Evolutionary conservation across 495 filamentous ascomycete species (phyloP).

Genomic region (Talaromyces borbonicus): DNA sequence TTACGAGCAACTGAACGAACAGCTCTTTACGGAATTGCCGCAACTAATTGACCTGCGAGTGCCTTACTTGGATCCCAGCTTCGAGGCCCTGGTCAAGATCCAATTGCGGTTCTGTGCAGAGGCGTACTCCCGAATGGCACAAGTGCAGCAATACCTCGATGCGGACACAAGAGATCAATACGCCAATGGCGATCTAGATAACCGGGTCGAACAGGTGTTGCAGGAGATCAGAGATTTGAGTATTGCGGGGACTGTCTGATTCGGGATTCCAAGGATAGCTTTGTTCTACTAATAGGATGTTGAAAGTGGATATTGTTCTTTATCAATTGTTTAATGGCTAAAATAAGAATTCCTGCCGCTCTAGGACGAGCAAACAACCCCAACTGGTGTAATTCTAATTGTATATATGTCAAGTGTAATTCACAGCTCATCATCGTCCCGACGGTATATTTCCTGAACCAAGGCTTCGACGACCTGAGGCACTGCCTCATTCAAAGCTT

Average conservation of each 20-base stretch:
- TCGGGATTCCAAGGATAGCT: background rate
- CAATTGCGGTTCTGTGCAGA: constrained; percentile 96
- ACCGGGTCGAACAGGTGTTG: constrained; percentile 85
- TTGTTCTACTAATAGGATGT: too few relatives aligned
- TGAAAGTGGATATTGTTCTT: too few relatives aligned
- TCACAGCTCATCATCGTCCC: constrained; percentile 14
- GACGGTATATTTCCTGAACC: constrained; percentile 30
- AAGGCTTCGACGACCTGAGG: constrained; percentile 42
- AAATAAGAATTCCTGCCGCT: too few relatives aligned
- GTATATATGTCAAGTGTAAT: too few relatives aligned
- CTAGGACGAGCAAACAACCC: too few relatives aligned
- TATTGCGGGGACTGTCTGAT: constrained; percentile 67
- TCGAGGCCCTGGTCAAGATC: constrained; percentile 97
- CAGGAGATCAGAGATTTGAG: constrained; percentile 96
- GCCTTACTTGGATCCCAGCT: constrained; percentile 90
- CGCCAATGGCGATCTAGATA: constrained; percentile 85
- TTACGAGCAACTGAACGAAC: constrained; percentile 94
- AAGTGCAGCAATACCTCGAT: constrained; percentile 97
- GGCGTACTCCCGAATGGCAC: constrained; percentile 92
- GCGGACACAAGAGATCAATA: constrained; percentile 95
- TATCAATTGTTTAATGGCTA: too few relatives aligned
- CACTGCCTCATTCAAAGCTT: constrained; percentile 39
- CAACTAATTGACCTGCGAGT: constrained; percentile 96
- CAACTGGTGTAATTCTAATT: too few relatives aligned
- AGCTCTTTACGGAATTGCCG: constrained; percentile 85